A percentile compares a stretch with the other conserved stretches of the same genome.
Evolutionary conservation across 371 early-diverging fungal species (phyloP).

Genomic region (Neoconidiobolus thromboides): DNA sequence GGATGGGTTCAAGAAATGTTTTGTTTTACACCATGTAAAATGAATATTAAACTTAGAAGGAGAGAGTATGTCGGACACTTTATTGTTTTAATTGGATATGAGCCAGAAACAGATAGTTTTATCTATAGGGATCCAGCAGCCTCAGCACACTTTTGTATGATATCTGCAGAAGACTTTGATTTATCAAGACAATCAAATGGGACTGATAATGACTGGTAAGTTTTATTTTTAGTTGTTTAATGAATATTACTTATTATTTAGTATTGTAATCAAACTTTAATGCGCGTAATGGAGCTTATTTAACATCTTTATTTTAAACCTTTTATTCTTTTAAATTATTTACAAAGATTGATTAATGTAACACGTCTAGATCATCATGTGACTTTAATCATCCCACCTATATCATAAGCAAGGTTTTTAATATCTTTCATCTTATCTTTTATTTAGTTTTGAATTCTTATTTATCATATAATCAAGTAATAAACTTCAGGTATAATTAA

Average conservation of each 20-base stretch:
- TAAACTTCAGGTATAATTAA: too few relatives aligned
- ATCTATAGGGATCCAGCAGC: background rate
- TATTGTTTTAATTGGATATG: background rate
- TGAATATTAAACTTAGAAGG: background rate
- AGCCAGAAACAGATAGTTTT: background rate
- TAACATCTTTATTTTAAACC: too few relatives aligned
- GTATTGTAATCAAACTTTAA: conserved; percentile 1
- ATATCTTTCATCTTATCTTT: too few relatives aligned
- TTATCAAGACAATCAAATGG: background rate
- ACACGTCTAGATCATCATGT: too few relatives aligned
- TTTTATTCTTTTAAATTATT: too few relatives aligned
- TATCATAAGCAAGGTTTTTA: too few relatives aligned
- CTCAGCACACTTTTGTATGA: background rate
- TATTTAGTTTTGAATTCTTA: too few relatives aligned
- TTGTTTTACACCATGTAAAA: background rate
- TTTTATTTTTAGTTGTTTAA: background rate
- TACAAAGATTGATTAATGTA: too few relatives aligned
- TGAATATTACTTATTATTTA: background rate
- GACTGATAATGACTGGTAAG: background rate
- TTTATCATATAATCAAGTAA: too few relatives aligned
- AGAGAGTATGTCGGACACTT: background rate
- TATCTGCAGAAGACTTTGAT: background rate
- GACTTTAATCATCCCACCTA: too few relatives aligned
- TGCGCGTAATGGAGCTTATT: too few relatives aligned
- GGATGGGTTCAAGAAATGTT: too few relatives aligned